A percentile compares a stretch with the other conserved stretches of the same genome.
Conservation (phyloP, 2,329 filamentous ascomycete species). For the Ascosphaera aggregata region DNA sequence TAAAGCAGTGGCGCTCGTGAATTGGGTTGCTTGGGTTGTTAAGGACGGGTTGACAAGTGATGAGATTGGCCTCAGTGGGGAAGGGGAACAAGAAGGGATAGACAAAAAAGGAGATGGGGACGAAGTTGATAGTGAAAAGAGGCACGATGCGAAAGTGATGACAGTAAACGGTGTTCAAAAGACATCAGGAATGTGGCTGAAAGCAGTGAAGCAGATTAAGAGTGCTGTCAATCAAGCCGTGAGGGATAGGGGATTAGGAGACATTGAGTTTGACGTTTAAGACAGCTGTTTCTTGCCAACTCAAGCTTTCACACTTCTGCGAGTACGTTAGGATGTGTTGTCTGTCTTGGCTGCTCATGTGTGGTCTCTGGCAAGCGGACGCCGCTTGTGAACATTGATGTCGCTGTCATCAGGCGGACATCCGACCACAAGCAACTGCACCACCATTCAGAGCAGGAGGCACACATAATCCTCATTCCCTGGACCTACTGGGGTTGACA, state of each 20-base stretch:
- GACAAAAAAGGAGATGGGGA: constrained; percentile 7
- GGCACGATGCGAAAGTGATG: not conserved
- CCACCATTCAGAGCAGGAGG: too few species aligned
- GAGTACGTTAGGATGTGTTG: too few species aligned
- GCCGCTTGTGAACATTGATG: not conserved
- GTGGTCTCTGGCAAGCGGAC: too few species aligned
- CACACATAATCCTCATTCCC: too few species aligned
- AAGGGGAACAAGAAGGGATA: not conserved
- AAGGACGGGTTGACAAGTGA: constrained; percentile 5
- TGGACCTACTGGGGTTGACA: too few species aligned
- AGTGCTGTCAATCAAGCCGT: constrained; percentile 31
- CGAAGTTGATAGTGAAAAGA: not conserved
- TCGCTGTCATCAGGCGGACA: not conserved
- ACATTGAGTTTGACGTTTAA: constrained; percentile 22
- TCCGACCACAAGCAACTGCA: too few species aligned
- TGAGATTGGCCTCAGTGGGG: not conserved
- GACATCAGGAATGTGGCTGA: constrained; percentile 5
- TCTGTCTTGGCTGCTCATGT: too few species aligned
- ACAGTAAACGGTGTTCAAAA: not conserved
- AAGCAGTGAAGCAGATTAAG: constrained; percentile 5
- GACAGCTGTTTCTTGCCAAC: too few species aligned
- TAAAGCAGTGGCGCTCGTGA: constrained; percentile 46
- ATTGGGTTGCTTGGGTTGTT: constrained; percentile 32
- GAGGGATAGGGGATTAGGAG: constrained; percentile 30
- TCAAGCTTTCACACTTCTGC: too few species aligned